phyloP scores from a whole-genome alignment of 2,329 filamentous ascomycete genomes.

The Chaetomium sp. region DNA sequence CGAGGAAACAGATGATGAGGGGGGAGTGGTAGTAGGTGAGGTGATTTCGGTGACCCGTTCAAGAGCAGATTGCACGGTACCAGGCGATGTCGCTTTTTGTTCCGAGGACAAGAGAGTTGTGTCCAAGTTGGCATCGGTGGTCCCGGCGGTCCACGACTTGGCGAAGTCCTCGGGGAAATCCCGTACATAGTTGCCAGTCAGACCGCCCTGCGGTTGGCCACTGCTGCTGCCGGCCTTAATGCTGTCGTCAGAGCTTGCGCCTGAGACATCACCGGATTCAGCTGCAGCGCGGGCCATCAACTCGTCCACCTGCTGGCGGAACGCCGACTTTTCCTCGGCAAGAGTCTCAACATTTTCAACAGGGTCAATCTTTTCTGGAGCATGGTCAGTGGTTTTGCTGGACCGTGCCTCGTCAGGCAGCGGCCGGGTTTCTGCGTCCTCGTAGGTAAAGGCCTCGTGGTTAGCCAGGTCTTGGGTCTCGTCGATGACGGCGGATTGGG shows the following conservation, averaged over 20 bases:
- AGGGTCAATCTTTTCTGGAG: slow-evolving; percentile 3
- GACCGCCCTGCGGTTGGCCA: not conserved
- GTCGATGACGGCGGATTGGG: slow-evolving; percentile 16
- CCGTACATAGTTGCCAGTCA: slow-evolving; percentile 44
- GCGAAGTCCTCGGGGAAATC: slow-evolving; percentile 50
- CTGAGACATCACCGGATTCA: slow-evolving; percentile 26
- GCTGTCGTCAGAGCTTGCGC: slow-evolving; percentile 19
- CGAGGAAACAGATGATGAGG: not conserved
- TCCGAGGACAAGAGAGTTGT: slow-evolving; percentile 14
- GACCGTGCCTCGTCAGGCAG: not conserved
- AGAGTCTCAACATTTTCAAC: not conserved
- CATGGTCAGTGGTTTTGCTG: not conserved
- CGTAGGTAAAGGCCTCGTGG: slow-evolving; percentile 20
- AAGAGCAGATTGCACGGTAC: slow-evolving; percentile 22
- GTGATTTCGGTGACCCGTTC: slow-evolving; percentile 17
- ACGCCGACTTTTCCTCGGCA: slow-evolving; percentile 12
- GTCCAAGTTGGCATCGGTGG: slow-evolving; percentile 4
- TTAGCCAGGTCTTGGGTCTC: slow-evolving; percentile 24
- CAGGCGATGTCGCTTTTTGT: not conserved
- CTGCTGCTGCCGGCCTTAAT: not conserved
- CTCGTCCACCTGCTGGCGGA: slow-evolving; percentile 26
- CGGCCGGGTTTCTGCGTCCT: slow-evolving; percentile 15
- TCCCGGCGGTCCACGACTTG: slow-evolving; percentile 33
- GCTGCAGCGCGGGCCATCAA: slow-evolving; percentile 27
- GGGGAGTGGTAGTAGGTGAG: not conserved